These are phyloP conservation scores for Hirsutella thompsonii DNA, from an alignment of 2,329 filamentous ascomycete genomes.

Conservation along the genomic window DNA sequence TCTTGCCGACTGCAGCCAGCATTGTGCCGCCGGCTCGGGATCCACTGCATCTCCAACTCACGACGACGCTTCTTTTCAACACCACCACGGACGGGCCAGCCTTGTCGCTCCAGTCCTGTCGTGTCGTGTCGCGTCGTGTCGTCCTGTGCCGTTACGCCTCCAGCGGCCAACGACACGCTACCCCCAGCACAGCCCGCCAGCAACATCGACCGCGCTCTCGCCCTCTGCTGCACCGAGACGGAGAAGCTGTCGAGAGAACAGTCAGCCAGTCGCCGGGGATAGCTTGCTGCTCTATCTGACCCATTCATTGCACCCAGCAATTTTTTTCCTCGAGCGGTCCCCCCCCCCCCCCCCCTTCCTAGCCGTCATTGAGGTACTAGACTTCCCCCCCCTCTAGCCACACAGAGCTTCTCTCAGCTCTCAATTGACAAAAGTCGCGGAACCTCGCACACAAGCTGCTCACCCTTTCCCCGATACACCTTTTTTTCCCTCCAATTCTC, in stretches of 20 bases:
- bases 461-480: not conserved
- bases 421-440: not conserved
- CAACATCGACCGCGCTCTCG: no score
- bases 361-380: not conserved
- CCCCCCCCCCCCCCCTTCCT: not conserved
- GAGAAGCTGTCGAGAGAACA: not conserved
- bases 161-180: slow-evolving; percentile 1
- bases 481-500: not conserved
- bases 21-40: slow-evolving; percentile 5
- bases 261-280: not conserved
- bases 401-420: not conserved
- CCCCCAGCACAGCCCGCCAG: slow-evolving; percentile 2
- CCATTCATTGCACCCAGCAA: not conserved
- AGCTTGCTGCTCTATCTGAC: not conserved
- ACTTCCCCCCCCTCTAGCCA: not conserved
- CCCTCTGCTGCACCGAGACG: not conserved
- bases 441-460: not conserved
- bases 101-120: slow-evolving; percentile 1
- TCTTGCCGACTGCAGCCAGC: slow-evolving; percentile 5
- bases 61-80: slow-evolving; percentile 3
- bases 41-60: slow-evolving; percentile 4
- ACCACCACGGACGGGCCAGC: slow-evolving; percentile 1
- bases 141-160: slow-evolving; percentile 1
- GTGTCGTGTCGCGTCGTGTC: slow-evolving; percentile 4
- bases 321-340: not conserved